Base-by-base conservation (phyloP, 768 basidiomycete species). In the Strobilomyces dryophilus region DNA sequence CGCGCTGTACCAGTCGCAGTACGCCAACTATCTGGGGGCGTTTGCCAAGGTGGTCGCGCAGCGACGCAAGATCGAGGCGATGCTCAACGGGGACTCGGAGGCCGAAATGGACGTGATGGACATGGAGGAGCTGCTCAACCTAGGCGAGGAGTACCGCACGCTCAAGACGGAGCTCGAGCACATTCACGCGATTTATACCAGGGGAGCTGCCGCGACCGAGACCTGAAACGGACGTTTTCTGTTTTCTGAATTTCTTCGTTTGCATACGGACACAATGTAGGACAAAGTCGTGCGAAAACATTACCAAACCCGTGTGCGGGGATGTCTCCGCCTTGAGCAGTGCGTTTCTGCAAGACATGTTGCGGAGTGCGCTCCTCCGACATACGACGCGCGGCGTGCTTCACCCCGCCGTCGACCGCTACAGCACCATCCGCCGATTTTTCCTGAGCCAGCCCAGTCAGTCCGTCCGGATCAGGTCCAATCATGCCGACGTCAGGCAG, bases 391-490 rank as follows among this genome's bases (percentile, higher is more conserved):
- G 66, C 39, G 60, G 66, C 44, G 49, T 61, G 52, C 50, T 49
- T 5, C 59, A 54, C 32, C 60, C 74, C 7, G 66, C 66, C 18
- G 49, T 82, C 47, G 82, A 84, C 65, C 80, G 85, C 47, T 87
- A 87, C 66, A 74, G 62, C 37, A 65, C 74, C 47, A 85, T 87
- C 50, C 73, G 83, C 42, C 71, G 66, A 48, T 86, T 85, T 68
- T 86, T 87, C 72, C 74, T 63, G 35, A 61, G 5, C 7, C 37
- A 20, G 31, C 9, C 26, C 8, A 12, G 26, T 26, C 29, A 42
- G 18, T 48, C 29, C 15, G 31, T 32, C 41, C 36, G 36, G 15
- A 26, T 18, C 14, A 61, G 61, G 8, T 53, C 58, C 29, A 57
- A 46, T 39, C 66, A 63, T 37, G 50, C 60, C 18, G 58, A 61